Base-by-base conservation (phyloP, 2,329 filamentous ascomycete species). In the Fusarium haematococcum region DNA sequence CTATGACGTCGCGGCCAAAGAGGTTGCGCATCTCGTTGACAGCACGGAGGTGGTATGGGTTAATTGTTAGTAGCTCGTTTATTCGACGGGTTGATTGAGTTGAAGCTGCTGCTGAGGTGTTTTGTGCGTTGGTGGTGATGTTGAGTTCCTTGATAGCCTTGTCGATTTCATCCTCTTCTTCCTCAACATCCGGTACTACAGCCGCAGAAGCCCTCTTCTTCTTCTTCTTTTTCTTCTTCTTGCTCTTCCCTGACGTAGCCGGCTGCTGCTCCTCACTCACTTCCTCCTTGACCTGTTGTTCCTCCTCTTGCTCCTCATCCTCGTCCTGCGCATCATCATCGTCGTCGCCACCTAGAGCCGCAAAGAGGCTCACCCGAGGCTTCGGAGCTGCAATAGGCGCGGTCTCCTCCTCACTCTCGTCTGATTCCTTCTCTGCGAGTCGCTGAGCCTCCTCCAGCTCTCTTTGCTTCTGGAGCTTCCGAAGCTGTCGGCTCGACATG, bases 21-120 rank as follows among this genome's bases (percentile, higher is more conserved):
- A 91, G 81, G 33, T 84, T 85, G 60, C 88, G 92, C 95, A 99
- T 98, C 85, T 99, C 97, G 79, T 98, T 97, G 39, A 92, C 88
- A 9, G 94, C 94, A 80, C 96, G 95, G 13, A 99, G 88, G 76
- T 95, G 91, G 75, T 93, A 89, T 1, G 92, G 90, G 75, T 88
- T 88, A 77, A 90, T 85, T 33, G 83, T 81, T 2, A 91, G 81
- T 5, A 89, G 83, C 33, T 83, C 78, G 66, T 84, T 85, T 48
- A 84, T 80, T 14, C 81, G 77, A 14, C 79, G 62, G 23, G 65
- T 58, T 32, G 69, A 48, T 18, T 72, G 67, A 56, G 66, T 61
- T 48, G 69, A 45, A 33, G 71, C 50, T 13, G 48, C 16, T 3
- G 37, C 30, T 5, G 62, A 25, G 6, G 69, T 56, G 6, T 63